Base-by-base conservation (phyloP, 2,329 filamentous ascomycete species). In the Fusarium lateritium region DNA sequence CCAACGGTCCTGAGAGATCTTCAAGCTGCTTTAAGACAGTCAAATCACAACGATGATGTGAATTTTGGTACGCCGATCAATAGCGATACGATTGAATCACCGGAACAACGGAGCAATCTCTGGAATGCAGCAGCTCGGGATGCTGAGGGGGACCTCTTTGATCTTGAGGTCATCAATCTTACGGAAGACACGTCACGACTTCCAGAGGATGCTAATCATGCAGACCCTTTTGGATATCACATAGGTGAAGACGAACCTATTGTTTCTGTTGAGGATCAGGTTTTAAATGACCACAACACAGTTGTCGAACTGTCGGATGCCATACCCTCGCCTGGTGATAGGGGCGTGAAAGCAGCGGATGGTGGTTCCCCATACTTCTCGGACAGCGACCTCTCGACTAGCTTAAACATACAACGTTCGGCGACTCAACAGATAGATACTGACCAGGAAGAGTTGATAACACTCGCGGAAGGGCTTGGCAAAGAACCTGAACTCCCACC, bases 51-150 rank as follows among this genome's bases (percentile, higher is more conserved):
- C 17, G 76, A 79, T 5, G 70, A 81, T 21, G 77, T 84, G 44
- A 77, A 81, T 2, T 83, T 84, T 46, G 75, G 64, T 36, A 83
- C 76, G 3, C 72, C 76, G 1, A 61, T 81, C n/a, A 78, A 82
- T 26, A 82, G 81, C 61, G 81, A 82, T 42, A 67, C 70, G 0
- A 65, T 80, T 22, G 80, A 81, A 40, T 74, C 75, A 11, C 65
- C 71, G 5, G 75, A 77, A 50, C 64, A 61, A 24, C 74, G 74
- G 26, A 68, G 74, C 7, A 83, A 86, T 56, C 82, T 96, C 2
- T 97, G 94, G 94, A 83, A 85, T 60, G 90, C 89, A 39, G 90
- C 89, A 7, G 88, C 92, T 24, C 85, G 93, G 67, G 89, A 93
- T 73, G 80, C 81, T 1, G 85, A 89, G 22, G 91, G 92, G 2